Percentiles rank a stretch among this genome's conserved stretches.
Conservation (phyloP, 129 eudicot genomes). For the Cynara cardunculus region DNA sequence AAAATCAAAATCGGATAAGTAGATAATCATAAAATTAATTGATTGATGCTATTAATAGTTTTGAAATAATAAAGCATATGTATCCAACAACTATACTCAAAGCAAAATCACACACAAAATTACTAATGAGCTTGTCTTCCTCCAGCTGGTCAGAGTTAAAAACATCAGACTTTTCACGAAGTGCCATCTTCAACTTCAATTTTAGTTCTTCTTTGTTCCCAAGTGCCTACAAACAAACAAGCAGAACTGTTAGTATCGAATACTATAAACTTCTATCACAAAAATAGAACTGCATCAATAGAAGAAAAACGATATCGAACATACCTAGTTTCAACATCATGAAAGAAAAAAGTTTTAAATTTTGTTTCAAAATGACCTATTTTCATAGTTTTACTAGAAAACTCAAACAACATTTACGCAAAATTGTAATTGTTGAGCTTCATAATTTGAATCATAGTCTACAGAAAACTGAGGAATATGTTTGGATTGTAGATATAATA, state of each 20-base stretch:
- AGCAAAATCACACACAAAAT: background rate
- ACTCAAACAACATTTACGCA: background rate
- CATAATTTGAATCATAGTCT: background rate
- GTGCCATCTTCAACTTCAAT: conserved; percentile 59
- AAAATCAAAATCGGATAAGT: no score
- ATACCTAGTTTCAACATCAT: background rate
- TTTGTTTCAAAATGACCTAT: background rate
- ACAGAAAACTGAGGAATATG: background rate
- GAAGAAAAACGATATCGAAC: background rate
- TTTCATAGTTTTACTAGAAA: background rate
- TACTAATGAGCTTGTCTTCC: conserved; percentile 77
- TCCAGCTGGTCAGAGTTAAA: conserved; percentile 56
- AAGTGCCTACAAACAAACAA: conserved; percentile 35
- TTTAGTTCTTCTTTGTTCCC: conserved; percentile 90
- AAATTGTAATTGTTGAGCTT: background rate
- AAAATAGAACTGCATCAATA: background rate
- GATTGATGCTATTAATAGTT: no score
- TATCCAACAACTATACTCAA: background rate
- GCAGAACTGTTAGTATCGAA: background rate
- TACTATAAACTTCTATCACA: no score
- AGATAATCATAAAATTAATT: no score
- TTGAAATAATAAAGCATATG: background rate
- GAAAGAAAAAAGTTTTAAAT: background rate
- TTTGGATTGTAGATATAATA: background rate
- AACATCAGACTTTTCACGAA: conserved; percentile 78